phyloP scores from a whole-genome alignment of 2,329 filamentous ascomycete species.

The Sarocladiaceae sp. region DNA sequence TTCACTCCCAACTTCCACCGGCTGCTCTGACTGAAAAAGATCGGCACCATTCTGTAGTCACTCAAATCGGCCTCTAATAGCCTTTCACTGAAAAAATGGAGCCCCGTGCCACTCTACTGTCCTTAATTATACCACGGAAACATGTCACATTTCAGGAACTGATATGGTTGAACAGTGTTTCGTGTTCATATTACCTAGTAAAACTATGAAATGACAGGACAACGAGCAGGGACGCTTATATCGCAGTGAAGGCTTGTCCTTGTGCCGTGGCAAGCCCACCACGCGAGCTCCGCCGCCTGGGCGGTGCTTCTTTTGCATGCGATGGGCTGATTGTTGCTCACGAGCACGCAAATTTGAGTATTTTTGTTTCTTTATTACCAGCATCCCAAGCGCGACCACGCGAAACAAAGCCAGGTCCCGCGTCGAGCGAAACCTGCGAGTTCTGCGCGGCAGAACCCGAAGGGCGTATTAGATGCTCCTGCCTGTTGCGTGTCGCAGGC shows the following conservation, averaged over 20 bases:
- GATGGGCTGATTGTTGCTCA: background rate
- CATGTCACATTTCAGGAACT: background rate
- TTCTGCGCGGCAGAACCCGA: background rate
- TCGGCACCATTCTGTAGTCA: too few species aligned
- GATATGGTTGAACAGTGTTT: slow-evolving; percentile 14
- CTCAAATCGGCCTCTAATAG: too few species aligned
- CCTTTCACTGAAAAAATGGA: background rate
- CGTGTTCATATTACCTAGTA: slow-evolving; percentile 40
- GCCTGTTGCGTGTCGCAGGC: slow-evolving; percentile 4
- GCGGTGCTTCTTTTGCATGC: background rate
- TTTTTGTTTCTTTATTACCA: slow-evolving; percentile 21
- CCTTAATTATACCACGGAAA: too few species aligned
- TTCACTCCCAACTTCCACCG: too few species aligned
- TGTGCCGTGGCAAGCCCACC: slow-evolving; percentile 19
- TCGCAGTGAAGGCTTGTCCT: slow-evolving; percentile 30
- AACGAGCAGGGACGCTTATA: slow-evolving; percentile 33
- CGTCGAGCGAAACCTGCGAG: slow-evolving; percentile 1
- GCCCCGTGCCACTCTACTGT: too few species aligned
- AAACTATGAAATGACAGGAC: slow-evolving; percentile 29
- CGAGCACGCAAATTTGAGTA: slow-evolving; percentile 17
- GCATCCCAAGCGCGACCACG: slow-evolving; percentile 23
- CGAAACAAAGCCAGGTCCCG: background rate
- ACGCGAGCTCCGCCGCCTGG: background rate
- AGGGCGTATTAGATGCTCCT: background rate
- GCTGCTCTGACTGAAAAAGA: too few species aligned